Evolutionary conservation across 202 grass and related monocot genomes (phyloP).

Genomic region (Carex sylvatica): DNA sequence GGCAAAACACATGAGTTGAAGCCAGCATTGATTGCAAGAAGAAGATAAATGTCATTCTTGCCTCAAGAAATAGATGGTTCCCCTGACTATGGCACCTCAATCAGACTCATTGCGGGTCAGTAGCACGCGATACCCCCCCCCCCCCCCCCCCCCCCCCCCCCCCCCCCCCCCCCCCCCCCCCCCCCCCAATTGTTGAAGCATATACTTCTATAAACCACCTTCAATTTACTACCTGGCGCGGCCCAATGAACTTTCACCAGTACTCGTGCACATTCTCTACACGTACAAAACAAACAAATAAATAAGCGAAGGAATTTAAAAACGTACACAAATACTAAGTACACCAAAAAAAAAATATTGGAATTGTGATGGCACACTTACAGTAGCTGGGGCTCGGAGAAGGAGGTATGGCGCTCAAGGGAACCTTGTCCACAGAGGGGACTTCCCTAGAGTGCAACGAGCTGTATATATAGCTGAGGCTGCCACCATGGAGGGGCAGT

Average conservation of each 20-base stretch:
- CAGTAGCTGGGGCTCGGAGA: constrained; percentile 51
- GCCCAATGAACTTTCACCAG: constrained; percentile 34
- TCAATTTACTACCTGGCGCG: constrained; percentile 39
- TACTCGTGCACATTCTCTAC: constrained; percentile 37
- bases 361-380: constrained; percentile 25
- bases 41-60: not conserved
- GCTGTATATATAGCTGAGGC: constrained; percentile 79
- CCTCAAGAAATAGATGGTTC: not conserved
- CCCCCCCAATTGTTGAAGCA: constrained; percentile 29
- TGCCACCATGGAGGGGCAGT: constrained; percentile 57
- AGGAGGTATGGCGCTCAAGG: constrained; percentile 67
- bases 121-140: constrained; percentile 30
- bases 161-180: too few relatives aligned
- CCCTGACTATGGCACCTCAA: not conserved
- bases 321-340: too few relatives aligned
- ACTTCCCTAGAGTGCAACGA: constrained; percentile 63
- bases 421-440: constrained; percentile 77
- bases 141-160: too few relatives aligned
- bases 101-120: constrained; percentile 25
- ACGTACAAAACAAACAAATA: not conserved
- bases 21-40: not conserved
- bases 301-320: not conserved
- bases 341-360: not conserved
- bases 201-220: constrained; percentile 55
- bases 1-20: not conserved